Evolutionary conservation across 306 rosid genomes (phyloP).

Genomic region (Parietaria judaica): DNA sequence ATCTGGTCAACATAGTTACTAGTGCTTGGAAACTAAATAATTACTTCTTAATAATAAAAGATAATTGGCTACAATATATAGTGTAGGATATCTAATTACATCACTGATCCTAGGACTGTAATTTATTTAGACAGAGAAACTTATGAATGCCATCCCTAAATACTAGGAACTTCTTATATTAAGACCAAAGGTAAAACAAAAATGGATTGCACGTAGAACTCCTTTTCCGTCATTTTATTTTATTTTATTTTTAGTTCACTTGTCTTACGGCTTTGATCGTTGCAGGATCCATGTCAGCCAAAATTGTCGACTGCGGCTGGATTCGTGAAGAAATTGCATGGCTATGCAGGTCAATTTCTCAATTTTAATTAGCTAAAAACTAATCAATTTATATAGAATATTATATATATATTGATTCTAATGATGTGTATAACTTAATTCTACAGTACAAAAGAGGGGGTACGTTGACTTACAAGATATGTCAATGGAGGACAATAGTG

Average conservation of each 20-base stretch:
- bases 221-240: conserved; percentile 9
- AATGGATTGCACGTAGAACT: too few species aligned
- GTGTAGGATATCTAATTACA: too few species aligned
- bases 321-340: conserved; percentile 76
- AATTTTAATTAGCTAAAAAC: neutral
- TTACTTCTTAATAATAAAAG: too few species aligned
- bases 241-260: conserved; percentile 1
- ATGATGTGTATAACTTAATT: conserved; percentile 2
- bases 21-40: too few species aligned
- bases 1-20: too few species aligned
- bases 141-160: too few species aligned
- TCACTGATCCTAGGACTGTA: too few species aligned
- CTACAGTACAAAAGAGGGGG: conserved; percentile 76
- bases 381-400: neutral
- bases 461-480: conserved; percentile 57
- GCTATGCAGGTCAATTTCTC: conserved; percentile 50
- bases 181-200: too few species aligned
- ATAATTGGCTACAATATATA: too few species aligned
- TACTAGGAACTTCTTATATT: too few species aligned
- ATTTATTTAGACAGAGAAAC: too few species aligned
- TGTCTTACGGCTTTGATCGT: neutral
- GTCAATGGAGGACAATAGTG: conserved; percentile 36
- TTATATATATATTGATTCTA: neutral
- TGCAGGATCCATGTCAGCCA: conserved; percentile 38
- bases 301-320: conserved; percentile 53